phyloP scores from a whole-genome alignment of 192 early-diverging fungal species.

The Podila epigama region DNA sequence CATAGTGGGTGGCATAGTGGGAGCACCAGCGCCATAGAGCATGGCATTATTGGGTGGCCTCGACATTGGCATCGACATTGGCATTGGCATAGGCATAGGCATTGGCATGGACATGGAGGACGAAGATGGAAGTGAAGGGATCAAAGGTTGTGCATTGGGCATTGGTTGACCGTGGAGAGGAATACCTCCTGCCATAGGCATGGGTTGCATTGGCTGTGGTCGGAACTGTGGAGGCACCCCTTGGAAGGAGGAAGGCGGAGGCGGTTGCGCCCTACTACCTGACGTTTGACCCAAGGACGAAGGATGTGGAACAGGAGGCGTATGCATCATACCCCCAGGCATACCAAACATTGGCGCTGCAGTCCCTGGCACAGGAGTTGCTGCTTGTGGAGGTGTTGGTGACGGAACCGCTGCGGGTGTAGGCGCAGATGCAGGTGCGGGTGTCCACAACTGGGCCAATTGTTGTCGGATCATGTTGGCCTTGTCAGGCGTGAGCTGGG shows the following conservation, averaged over 20 bases:
- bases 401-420: slow-evolving; percentile 1
- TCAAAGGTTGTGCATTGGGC: slow-evolving; percentile 4
- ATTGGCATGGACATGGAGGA: slow-evolving; percentile 4
- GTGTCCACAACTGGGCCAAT: slow-evolving; percentile 38
- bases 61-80: not conserved
- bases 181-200: too few relatives aligned
- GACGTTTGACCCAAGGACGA: too few relatives aligned
- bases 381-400: slow-evolving; percentile 20
- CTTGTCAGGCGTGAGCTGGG: slow-evolving; percentile 50
- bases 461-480: slow-evolving; percentile 56
- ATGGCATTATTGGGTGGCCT: not conserved
- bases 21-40: not conserved
- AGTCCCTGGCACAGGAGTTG: too few relatives aligned
- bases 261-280: too few relatives aligned
- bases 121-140: slow-evolving; percentile 4
- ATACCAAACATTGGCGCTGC: too few relatives aligned
- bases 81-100: slow-evolving; percentile 3
- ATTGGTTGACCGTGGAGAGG: too few relatives aligned
- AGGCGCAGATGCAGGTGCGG: slow-evolving; percentile 15
- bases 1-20: slow-evolving; percentile 7
- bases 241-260: not conserved
- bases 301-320: slow-evolving; percentile 12
- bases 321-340: slow-evolving; percentile 1
- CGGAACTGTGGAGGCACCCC: slow-evolving; percentile 7
- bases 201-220: slow-evolving; percentile 12